Evolutionary conservation across 352 stramenopile species (phyloP), one percentile per base, ranked within the genome.

Genomic region (Pythium biforme): DNA sequence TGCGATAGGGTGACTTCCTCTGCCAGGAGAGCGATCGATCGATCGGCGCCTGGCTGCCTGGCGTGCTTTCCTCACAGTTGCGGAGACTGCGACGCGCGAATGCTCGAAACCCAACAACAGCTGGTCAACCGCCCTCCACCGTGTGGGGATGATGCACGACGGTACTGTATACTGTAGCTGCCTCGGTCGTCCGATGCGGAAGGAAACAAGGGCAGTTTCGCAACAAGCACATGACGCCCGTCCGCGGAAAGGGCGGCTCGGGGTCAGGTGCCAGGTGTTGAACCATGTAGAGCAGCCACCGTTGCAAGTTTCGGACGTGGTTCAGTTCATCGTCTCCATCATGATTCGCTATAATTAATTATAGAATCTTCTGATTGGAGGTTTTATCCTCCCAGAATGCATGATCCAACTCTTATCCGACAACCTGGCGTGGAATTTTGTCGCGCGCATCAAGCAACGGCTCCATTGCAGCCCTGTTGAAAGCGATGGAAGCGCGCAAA

Each of bases 341-440:
- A 23, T 25, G 17, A 59, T 65, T 65, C 34, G 39, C 9, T 33
- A n/a, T 54, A 55, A 49, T 20, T 9, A 17, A 10, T 5, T 22
- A 29, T 9, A 22, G 17, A 25, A n/a, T 23, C 31, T 22, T 19
- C 11, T 19, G 9, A 65, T 59, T 59, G 58, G 48, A 4, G 17
- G 19, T 40, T 5, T 53, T 46, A 0, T 12, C 3, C n/a, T 45
- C 25, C 51, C 9, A 34, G 26, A 49, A 34, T n/a, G 23, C 11
- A 48, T 49, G 51, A 7, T 12, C 11, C 9, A 4, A 47, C 31
- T 58, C 51, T 58, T 41, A 58, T 58, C 39, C 39, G 25, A 29
- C 33, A 58, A 58, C 51, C 51, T 58, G 10, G 34, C 51, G 51
- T 58, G 33, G 51, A 14, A 43, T 39, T 26, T 58, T 49, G 51